Conservation (phyloP, 305 asterid species). For the Rubia balearica region DNA sequence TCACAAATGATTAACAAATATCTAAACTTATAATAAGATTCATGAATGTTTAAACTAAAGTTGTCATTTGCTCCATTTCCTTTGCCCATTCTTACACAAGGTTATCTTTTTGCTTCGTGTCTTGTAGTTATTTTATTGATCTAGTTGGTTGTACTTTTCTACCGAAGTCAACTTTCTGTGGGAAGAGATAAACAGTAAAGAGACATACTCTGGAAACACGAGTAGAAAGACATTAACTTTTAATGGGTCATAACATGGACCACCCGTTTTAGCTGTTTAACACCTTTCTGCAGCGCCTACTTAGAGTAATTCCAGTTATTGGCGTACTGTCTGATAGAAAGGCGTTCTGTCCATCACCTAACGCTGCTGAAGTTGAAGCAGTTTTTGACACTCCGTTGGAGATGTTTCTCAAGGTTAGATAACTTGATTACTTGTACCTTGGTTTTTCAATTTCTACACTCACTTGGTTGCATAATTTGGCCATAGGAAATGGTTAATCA, state of each 20-base stretch:
- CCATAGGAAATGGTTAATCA: background rate
- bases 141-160: background rate
- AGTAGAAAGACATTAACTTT: background rate
- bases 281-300: constrained; percentile 59
- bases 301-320: constrained; percentile 87
- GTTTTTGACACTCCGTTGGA: constrained; percentile 92
- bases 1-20: background rate
- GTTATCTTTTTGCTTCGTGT: background rate
- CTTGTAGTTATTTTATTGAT: too few relatives aligned
- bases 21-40: background rate
- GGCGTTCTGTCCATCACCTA: constrained; percentile 55
- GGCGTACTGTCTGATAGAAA: constrained; percentile 69
- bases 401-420: constrained; percentile 84
- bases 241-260: background rate
- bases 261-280: background rate
- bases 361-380: constrained; percentile 76
- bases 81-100: background rate
- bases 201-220: background rate
- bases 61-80: background rate
- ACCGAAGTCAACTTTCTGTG: background rate
- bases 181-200: background rate
- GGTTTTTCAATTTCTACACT: background rate
- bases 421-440: background rate
- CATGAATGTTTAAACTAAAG: background rate
- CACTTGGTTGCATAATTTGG: background rate